Evolutionary conservation across 768 basidiomycete species (phyloP), one percentile per base, ranked within the genome.

Genomic region (Mrakia blollopis): DNA sequence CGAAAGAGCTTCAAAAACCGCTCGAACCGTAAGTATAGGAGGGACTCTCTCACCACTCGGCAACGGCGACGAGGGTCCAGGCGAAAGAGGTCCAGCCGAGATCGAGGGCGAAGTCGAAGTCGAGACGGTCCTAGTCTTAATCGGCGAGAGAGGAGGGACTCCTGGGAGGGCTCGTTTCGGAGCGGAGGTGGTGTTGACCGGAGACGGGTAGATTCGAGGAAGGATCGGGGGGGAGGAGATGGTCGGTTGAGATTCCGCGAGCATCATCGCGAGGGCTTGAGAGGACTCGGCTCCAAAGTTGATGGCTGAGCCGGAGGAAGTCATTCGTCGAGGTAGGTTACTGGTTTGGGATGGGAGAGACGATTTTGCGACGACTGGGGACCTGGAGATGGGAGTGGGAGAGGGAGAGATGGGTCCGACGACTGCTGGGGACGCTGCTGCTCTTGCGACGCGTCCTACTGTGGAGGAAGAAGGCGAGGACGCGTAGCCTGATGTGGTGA

Each of bases 1-100:
- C 16, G 65, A 41, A 16, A 76, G 69, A 1, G 50, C 28, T 25
- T 70, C 75, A 25, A 76, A 76, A 0, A 76, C 68, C 8, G 41
- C 69, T n/a, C 75, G 13, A 13, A 74, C 57, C 7, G 73, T 63
- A 16, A 74, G 30, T 41, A 50, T 44, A 21, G 73, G 73, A 63
- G 62, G 62, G 30, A 32, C 30, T 32, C 35, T 6, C 62, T 63
- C 62, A 7, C 37, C 62, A 25, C 25, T 57, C 8, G 52, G 52
- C 47, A 50, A 2, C 25, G 52, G 50, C 5, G 71, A 72, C 11
- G 52, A 37, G 25, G 54, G 52, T 28, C 23, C 57, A 13, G 57
- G 9, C 28, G n/a, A 52, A 4, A 21, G n/a, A 35, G 28, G 50
- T 6, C 71, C 52, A n/a, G 71, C 7, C 47, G 47, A 50, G 21